Evolutionary conservation across 163 green algal genomes (phyloP), one percentile per base, ranked within the genome.

Genomic region (Volvox carteri): DNA sequence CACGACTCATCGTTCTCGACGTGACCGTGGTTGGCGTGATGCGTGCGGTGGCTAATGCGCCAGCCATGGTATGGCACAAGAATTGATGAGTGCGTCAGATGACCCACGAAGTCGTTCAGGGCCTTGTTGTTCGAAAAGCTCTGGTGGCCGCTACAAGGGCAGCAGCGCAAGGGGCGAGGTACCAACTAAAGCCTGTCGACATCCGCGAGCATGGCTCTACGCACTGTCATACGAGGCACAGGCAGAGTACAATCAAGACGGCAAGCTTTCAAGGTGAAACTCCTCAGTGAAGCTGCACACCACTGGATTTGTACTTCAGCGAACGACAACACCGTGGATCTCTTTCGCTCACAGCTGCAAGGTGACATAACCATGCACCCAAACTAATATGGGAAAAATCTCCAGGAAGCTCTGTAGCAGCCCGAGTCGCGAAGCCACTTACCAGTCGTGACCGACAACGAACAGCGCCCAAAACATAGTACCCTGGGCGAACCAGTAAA

Each of bases 381-480:
- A n/a, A n/a, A n/a, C n/a, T n/a, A n/a, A n/a, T n/a, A n/a, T n/a
- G n/a, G n/a, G n/a, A n/a, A n/a, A n/a, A n/a, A n/a, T n/a, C n/a
- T n/a, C n/a, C n/a, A n/a, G n/a, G n/a, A n/a, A n/a, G n/a, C n/a
- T n/a, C n/a, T n/a, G 60, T 6, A 46, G 25, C 14, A 42, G 39
- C 16, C 18, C n/a, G 33, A 67, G 8, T 1, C n/a, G n/a, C n/a
- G n/a, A n/a, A n/a, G n/a, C 37, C 4, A 44, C 94, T 93, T 56
- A 98, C 96, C 97, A 99, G 95, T 99, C 97, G 87, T 99, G 97
- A 44, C 97, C 97, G 21, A 99, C 95, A 12, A 99, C 97, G 78
- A 99, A 99, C 16, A 99, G 95, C 4, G 97, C 97, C 97, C 97
- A 99, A 93, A 99, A 99, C 97, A 99, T 99, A 91, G 97, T 99